Evolutionary conservation across 2,329 filamentous ascomycete genomes (phyloP).

Genomic region (Cordyceps tenuipes): DNA sequence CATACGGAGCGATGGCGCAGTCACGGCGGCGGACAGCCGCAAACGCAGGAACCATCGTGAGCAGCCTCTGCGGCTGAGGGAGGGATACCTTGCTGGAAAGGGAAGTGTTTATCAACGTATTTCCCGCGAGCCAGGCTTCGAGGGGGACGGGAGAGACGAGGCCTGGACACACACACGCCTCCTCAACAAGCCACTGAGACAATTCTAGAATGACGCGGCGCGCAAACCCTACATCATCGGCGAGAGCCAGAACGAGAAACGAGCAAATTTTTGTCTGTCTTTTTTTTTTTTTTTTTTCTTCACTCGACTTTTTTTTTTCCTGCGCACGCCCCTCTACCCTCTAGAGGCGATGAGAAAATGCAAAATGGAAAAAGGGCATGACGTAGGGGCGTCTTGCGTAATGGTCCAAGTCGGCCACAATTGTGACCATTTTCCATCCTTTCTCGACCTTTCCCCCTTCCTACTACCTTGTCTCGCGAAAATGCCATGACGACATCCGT

Average conservation of each 20-base stretch:
- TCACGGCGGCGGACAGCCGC: background rate
- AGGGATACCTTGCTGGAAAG: background rate
- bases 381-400: conserved; percentile 1
- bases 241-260: background rate
- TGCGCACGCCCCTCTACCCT: too few relatives aligned
- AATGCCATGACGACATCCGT: background rate
- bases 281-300: background rate
- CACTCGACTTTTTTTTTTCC: background rate
- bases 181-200: too few relatives aligned
- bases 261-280: background rate
- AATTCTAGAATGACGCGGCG: background rate
- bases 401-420: background rate
- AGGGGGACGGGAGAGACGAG: background rate
- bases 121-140: background rate
- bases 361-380: conserved; percentile 1
- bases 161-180: background rate
- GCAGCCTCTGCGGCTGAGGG: background rate
- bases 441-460: background rate
- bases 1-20: background rate
- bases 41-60: conserved; percentile 7
- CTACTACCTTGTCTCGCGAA: background rate
- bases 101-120: background rate
- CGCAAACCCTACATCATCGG: background rate
- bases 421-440: background rate
- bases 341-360: background rate